Base-by-base conservation (phyloP, 1,284 basidiomycete genomes). In the Leccinum fallax region DNA sequence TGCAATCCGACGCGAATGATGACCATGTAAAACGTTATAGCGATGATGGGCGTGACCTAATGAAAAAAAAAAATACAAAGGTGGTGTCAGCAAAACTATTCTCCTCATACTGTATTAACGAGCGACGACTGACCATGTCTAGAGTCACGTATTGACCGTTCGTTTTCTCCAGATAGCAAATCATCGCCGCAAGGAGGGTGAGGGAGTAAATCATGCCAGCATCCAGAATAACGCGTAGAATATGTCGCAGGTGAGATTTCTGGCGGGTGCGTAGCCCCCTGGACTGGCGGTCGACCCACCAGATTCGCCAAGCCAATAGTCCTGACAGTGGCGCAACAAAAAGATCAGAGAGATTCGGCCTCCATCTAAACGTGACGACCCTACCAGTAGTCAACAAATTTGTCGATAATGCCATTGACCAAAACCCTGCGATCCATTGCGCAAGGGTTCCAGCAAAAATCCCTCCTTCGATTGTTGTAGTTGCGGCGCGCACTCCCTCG, bases 71-170 rank as follows among this genome's bases (percentile, higher is more conserved):
- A 19, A 13, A 16, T 7, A 11, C 5, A 6, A 46, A 46, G n/a
- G 43, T 46, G 43, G 19, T 48, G 8, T 52, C 51, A 52, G 26
- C 15, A 26, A 28, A 16, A 28, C 9, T 6, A 28, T 52, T 28
- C 15, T 16, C 15, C 49, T 52, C 16, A 10, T 24, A 8, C 21
- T 48, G 46, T 48, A 8, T 48, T 13, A n/a, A 16, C 15, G 16
- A 51, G 19, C 13, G 2, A 26, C 15, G 21, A 34, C 56, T 24
- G 16, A 57, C 56, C 56, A 57, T 52, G 6, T 57, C 56, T 5
- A 57, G 24, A 36, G 40, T 57, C 16, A 57, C 56, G 11, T 52
- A 57, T 57, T 57, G 56, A 6, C 21, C 56, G 5, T 57, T 57
- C 16, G 56, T 36, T 9, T 57, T 49, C n/a, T 6, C 10, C 2